These are phyloP conservation scores for Sporothrix phasma DNA, from an alignment of 2,329 filamentous ascomycete genomes.

Conservation along the genomic window DNA sequence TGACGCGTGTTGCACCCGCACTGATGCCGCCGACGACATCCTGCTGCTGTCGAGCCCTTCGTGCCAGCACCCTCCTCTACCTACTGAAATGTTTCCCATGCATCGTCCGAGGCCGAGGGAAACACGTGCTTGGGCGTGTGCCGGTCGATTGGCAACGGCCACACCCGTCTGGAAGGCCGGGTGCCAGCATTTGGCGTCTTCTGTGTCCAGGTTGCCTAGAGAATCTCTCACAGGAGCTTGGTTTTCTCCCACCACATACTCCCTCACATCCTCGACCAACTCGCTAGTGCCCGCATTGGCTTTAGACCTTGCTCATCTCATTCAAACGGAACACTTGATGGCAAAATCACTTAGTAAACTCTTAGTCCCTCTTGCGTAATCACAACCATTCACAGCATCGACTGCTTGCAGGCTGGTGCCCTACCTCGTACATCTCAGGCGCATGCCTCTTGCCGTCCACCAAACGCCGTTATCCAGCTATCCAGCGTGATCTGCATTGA, in stretches of 20 bases:
- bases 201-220: conserved; percentile 31
- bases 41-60: conserved; percentile 26
- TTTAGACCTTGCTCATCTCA: too few relatives aligned
- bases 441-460: conserved; percentile 9
- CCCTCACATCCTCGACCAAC: conserved; percentile 1
- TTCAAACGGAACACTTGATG: too few relatives aligned
- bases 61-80: conserved; percentile 25
- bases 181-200: conserved; percentile 34
- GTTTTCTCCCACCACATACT: background rate
- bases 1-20: conserved; percentile 28
- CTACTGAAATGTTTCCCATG: conserved; percentile 42
- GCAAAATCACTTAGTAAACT: background rate
- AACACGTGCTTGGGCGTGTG: conserved; percentile 41
- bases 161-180: background rate
- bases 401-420: conserved; percentile 13
- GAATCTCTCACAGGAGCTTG: background rate
- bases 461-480: conserved; percentile 13
- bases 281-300: conserved; percentile 11
- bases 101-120: conserved; percentile 39
- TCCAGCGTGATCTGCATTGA: conserved; percentile 1
- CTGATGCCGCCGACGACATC: conserved; percentile 37
- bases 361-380: conserved; percentile 6
- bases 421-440: conserved; percentile 13
- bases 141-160: conserved; percentile 41
- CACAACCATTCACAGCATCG: conserved; percentile 11